Base-by-base conservation (phyloP, 1,284 basidiomycete genomes). In the Violaceomyces palustris region DNA sequence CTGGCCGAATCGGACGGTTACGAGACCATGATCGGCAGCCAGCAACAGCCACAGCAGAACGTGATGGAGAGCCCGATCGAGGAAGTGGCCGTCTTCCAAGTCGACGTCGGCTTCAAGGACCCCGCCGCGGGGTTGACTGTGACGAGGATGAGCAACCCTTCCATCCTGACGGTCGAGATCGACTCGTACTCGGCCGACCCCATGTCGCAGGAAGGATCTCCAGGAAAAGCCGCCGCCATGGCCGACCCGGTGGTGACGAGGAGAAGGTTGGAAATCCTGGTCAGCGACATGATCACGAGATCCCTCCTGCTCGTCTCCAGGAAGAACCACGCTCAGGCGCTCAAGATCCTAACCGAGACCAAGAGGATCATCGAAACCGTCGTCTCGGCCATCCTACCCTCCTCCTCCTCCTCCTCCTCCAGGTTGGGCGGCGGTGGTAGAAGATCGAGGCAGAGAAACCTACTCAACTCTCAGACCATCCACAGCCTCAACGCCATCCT, bases 231-330 rank as follows among this genome's bases (percentile, higher is more conserved):
- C 2, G 64, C 62, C 0, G 50, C 61, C 10, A 51, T 65, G 19
- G 60, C 63, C 26, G 65, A 69, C 29, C 61, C 67, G 5, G 50
- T 51, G 5, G 62, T 68, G 35, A 67, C 65, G 25, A 55, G 67
- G 10, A 46, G 67, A 33, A 44, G 67, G 19, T 47, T 69, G 14
- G 63, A 69, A 34, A 53, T 69, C 37, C 46, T 69, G 3, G 64
- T 66, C 11, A 58, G 54, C 12, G 67, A 69, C 24, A 67, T 69
- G 67, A 69, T 69, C 35, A 66, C 67, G 15, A 63, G 67, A 10
- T 52, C 56, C 28, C 48, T 69, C 14, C 51, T 66, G 19, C 54
- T 69, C 34, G 59, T 66, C 41, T 64, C 63, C 19, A 51, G 65
- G 21, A 53, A 60, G 25, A 67, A 66, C 48, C 49, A 67, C 40